Conservation (phyloP, 2,329 filamentous ascomycete genomes). For the Coniochaeta hoffmannii region DNA sequence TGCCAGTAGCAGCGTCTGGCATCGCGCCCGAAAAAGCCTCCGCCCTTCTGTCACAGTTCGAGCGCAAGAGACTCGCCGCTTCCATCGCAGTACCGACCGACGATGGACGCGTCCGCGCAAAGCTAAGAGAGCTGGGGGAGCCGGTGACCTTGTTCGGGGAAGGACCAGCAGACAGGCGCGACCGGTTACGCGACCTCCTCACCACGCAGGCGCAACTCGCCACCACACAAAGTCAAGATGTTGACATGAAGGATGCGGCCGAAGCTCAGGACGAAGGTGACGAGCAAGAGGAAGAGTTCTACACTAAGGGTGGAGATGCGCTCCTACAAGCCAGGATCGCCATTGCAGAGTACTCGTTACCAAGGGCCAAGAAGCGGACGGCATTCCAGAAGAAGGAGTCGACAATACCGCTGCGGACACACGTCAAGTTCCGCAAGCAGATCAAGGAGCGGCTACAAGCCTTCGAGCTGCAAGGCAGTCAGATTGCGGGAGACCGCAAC, state of each 20-base stretch:
- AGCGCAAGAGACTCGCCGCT: conserved; percentile 81
- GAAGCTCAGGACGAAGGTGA: conserved; percentile 54
- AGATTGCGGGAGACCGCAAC: conserved; percentile 84
- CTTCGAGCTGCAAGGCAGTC: conserved; percentile 89
- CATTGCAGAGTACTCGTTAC: conserved; percentile 78
- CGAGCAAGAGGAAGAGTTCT: conserved; percentile 89
- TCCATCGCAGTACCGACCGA: conserved; percentile 90
- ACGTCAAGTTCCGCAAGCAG: conserved; percentile 85
- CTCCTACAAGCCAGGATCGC: conserved; percentile 69
- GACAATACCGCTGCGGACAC: conserved; percentile 75
- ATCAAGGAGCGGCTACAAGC: conserved; percentile 75
- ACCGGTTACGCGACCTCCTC: conserved; percentile 76
- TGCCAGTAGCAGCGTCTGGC: conserved; percentile 53
- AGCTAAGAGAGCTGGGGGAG: conserved; percentile 80
- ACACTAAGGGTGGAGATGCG: conserved; percentile 71
- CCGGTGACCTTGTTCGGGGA: conserved; percentile 94
- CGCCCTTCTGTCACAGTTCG: conserved; percentile 79
- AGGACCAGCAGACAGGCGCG: conserved; percentile 75
- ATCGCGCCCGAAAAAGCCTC: conserved; percentile 76
- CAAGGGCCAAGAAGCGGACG: conserved; percentile 69
- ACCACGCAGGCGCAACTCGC: conserved; percentile 61
- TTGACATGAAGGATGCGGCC: conserved; percentile 51
- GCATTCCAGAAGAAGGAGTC: conserved; percentile 74
- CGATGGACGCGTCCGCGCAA: conserved; percentile 75
- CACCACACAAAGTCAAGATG: conserved; percentile 48